Evolutionary conservation across 345 rosid genomes (phyloP), one percentile per base, ranked within the genome.

Genomic region (Microthlaspi erraticum): DNA sequence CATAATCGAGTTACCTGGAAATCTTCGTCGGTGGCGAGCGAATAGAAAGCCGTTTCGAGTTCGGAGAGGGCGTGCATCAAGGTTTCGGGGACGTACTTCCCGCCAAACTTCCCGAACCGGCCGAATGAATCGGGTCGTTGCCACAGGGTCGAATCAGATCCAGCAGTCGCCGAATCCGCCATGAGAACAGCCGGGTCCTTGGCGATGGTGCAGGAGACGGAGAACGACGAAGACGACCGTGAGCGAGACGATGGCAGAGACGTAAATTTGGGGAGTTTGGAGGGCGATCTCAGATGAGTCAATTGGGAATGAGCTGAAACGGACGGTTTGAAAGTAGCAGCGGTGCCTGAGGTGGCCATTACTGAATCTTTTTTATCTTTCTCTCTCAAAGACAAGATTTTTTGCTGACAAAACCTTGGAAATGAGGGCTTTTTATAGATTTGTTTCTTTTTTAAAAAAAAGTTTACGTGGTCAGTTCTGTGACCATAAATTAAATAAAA

Each of bases 21-120:
- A 8, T 73, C 87, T 2, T 73, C 74, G 55, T 93, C 97, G 57
- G 66, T 70, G 12, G 85, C 82, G 38, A 93, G 83, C 6, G 87
- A 65, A 72, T 78, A 60, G 70, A 89, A 91, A 3, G 97, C 96
- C 9, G 86, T 37, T 70, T 93, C 97, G 64, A 93, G 93, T 77
- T 93, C 86, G 38, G 91, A 50, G 39, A 93, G 95, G 19, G 94
- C 98, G 73, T 74, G 68, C 95, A 93, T 93, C 6, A 93, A 84
- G 31, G 98, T 93, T 65, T 93, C 98, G 0, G 96, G 98, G 18
- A 93, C 98, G 52, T 82, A 93, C 70, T 91, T 91, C 19, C 98
- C 98, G 8, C 98, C 97, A 68, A 86, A 91, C 78, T 81, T 83
- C 7, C 97, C 98, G 56, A 87, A 93, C 39, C 98, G 88, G 0